Evolutionary conservation across 495 filamentous ascomycete species (phyloP).

Genomic region (Echria macrotheca): DNA sequence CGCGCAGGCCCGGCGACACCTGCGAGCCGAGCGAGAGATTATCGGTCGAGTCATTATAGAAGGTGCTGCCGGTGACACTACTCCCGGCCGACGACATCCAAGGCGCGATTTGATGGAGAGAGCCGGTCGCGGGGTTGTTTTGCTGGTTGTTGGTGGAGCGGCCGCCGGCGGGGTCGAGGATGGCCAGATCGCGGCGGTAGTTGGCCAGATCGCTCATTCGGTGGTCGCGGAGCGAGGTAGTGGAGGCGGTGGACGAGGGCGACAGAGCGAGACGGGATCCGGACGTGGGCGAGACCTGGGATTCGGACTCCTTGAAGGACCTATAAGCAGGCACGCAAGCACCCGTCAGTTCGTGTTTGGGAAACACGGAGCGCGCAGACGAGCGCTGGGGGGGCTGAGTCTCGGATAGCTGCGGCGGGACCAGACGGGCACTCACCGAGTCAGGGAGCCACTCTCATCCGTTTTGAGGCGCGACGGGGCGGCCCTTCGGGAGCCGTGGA

Average conservation of each 20-base stretch:
- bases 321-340: slow-evolving; percentile 24
- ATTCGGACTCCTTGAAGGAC: slow-evolving; percentile 39
- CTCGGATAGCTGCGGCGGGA: slow-evolving; percentile 19
- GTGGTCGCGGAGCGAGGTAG: slow-evolving; percentile 34
- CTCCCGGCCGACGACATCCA: slow-evolving; percentile 41
- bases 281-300: slow-evolving; percentile 47
- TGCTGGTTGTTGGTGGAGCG: slow-evolving; percentile 45
- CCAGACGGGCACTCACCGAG: slow-evolving; percentile 31
- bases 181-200: slow-evolving; percentile 67
- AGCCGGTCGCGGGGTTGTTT: slow-evolving; percentile 48
- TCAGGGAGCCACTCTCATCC: slow-evolving; percentile 39
- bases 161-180: slow-evolving; percentile 55
- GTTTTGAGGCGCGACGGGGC: slow-evolving; percentile 55
- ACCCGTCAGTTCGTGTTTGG: slow-evolving; percentile 21
- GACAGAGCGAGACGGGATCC: slow-evolving; percentile 42
- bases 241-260: slow-evolving; percentile 42
- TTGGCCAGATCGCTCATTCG: slow-evolving; percentile 40
- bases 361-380: background rate
- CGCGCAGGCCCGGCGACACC: slow-evolving; percentile 62
- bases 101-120: slow-evolving; percentile 39
- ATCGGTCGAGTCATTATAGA: slow-evolving; percentile 64
- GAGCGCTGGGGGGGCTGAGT: background rate
- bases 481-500: slow-evolving; percentile 36
- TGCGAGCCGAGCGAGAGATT: slow-evolving; percentile 52
- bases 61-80: slow-evolving; percentile 38